phyloP scores from a whole-genome alignment of 164 flowering plant genomes.

The Piper longum region DNA sequence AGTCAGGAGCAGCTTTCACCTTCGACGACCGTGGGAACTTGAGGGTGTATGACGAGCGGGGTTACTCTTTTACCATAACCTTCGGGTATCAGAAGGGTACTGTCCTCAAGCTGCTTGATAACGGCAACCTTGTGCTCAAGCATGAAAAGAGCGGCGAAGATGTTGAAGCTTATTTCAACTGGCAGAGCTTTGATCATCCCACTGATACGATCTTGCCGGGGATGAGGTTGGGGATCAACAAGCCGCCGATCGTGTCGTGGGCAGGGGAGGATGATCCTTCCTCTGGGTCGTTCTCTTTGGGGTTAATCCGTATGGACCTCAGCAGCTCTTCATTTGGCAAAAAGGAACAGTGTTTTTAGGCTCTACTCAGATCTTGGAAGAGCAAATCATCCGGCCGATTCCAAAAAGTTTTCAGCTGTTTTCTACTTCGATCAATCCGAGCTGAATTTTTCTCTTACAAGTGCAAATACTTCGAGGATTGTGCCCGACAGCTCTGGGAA shows the following conservation, averaged over 20 bases:
- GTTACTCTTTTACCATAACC: background rate
- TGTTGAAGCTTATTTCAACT: background rate
- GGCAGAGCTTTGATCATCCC: constrained; percentile 18
- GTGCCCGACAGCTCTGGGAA: background rate
- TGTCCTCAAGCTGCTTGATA: background rate
- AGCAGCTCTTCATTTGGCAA: constrained; percentile 6
- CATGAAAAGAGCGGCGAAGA: background rate
- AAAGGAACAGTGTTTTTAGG: constrained; percentile 5
- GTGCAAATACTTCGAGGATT: background rate
- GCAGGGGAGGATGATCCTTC: constrained; percentile 5
- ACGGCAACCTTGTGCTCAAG: background rate
- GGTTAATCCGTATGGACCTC: background rate
- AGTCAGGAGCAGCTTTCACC: background rate
- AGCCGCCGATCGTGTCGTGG: constrained; percentile 3
- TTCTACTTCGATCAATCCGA: background rate
- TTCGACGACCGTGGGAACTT: background rate
- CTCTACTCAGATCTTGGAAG: constrained; percentile 10
- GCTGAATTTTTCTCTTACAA: background rate
- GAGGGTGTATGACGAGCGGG: background rate
- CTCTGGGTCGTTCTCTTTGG: constrained; percentile 4
- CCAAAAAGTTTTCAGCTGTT: background rate
- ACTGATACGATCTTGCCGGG: constrained; percentile 6
- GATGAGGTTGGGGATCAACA: constrained; percentile 5
- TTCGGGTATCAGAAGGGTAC: too few relatives aligned
- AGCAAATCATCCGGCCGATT: constrained; percentile 1